Conservation (phyloP, 441 rosid genomes). For the Flueggea neowawraea region DNA sequence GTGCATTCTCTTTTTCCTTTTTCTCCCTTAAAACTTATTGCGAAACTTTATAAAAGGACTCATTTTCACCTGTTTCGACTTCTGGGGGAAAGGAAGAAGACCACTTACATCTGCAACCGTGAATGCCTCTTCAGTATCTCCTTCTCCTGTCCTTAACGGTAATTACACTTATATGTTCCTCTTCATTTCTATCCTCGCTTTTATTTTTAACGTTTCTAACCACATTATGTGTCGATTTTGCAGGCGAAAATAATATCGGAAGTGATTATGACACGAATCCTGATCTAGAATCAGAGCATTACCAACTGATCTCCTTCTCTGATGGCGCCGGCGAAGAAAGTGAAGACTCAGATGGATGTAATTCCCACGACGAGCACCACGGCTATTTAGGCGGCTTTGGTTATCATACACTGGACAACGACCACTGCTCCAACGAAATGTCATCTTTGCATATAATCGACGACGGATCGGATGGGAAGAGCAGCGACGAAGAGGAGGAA, state of each 20-base stretch:
- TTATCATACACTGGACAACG: slow-evolving; percentile 31
- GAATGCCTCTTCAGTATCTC: slow-evolving; percentile 30
- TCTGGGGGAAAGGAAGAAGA: too few relatives aligned
- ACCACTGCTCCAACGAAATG: slow-evolving; percentile 39
- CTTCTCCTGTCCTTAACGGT: slow-evolving; percentile 39
- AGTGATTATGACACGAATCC: slow-evolving; percentile 69
- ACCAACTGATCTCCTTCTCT: slow-evolving; percentile 71
- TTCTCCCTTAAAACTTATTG: too few relatives aligned
- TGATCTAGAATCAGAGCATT: slow-evolving; percentile 53
- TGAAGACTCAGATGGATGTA: slow-evolving; percentile 22
- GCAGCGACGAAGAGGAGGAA: slow-evolving; percentile 40
- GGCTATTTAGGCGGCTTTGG: not conserved
- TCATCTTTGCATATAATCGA: slow-evolving; percentile 41
- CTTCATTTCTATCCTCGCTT: not conserved
- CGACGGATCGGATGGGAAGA: slow-evolving; percentile 23
- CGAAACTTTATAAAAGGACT: too few relatives aligned
- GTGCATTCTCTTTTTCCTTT: too few relatives aligned
- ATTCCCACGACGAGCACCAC: slow-evolving; percentile 35
- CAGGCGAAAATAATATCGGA: slow-evolving; percentile 50
- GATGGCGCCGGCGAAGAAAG: too few relatives aligned
- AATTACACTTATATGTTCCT: not conserved
- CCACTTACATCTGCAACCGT: too few relatives aligned
- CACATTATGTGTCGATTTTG: slow-evolving; percentile 5
- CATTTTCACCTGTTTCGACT: too few relatives aligned
- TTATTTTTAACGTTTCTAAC: too few relatives aligned